Base-by-base conservation (phyloP, 352 stramenopile species). In the Globisporangium carolinianum region DNA sequence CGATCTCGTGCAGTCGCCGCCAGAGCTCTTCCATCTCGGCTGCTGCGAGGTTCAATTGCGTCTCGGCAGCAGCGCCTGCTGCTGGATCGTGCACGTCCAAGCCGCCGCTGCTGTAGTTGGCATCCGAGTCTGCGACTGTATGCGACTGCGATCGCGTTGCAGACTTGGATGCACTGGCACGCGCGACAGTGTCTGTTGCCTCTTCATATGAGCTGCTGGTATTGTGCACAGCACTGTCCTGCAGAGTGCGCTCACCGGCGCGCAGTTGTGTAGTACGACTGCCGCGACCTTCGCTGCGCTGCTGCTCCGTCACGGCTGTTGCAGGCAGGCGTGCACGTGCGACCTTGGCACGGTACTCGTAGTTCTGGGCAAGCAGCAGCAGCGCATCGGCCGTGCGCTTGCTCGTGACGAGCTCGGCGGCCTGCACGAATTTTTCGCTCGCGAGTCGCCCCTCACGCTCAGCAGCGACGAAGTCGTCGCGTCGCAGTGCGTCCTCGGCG, bases 1-100 rank as follows among this genome's bases (percentile, higher is more conserved):
- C 85, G 6, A 94, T 83, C 60, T 87, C 82, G 46, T 90, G 73
- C 14, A 94, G 65, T n/a, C 77, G 62, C n/a, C 75, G 73, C 79
- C 78, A 91, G 14, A 94, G 64, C 39, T 94, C 85, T 51, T 94
- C 85, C 67, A 94, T 92, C 64, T 94, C 85, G 0, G 76, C 68
- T 3, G 83, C 77, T 14, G 85, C 85, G 14, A 84, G 38, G 51
- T 86, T 86, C 53, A 92, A 55, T 53, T 92, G 77, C 18, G 62
- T 73, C 55, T 89, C 78, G 0, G 73, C 73, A 43, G 71, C 72
- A 6, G 65, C 67, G 14, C 68, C 72, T 18, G 72, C 53, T 9
- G 32, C 51, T 6, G 58, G 53, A 15, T 55, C 45, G 35, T 59
- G 58, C 3, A 45, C 15, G 47, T 58, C 24, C 39, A 6, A 14